A percentile compares a stretch with the other conserved stretches of the same genome.
phyloP scores from a whole-genome alignment of 2,329 filamentous ascomycete genomes.

The Dendrostoma leiphaemia region DNA sequence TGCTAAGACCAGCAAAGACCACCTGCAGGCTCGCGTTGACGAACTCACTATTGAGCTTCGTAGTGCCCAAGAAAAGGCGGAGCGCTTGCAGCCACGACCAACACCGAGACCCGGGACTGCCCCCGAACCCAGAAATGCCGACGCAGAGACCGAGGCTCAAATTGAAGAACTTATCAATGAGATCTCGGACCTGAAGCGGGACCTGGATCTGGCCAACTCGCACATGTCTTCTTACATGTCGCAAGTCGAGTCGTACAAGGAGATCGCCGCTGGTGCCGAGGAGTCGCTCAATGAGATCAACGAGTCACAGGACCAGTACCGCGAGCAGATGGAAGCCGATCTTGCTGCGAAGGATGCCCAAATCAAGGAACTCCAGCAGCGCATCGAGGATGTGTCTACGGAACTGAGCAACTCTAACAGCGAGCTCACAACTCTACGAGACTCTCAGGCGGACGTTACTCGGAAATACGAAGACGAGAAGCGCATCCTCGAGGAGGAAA shows the following conservation, averaged over 20 bases:
- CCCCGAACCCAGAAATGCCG: constrained; percentile 37
- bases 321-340: constrained; percentile 77
- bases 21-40: constrained; percentile 83
- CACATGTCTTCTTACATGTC: constrained; percentile 80
- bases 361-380: constrained; percentile 78
- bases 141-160: constrained; percentile 51
- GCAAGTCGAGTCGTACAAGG: constrained; percentile 84
- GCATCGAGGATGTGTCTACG: constrained; percentile 76
- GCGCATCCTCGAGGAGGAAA: constrained; percentile 71
- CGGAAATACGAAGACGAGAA: constrained; percentile 80
- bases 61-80: constrained; percentile 83
- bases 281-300: constrained; percentile 80
- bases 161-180: constrained; percentile 82
- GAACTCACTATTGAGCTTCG: constrained; percentile 86
- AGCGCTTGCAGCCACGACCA: constrained; percentile 77
- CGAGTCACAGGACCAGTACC: constrained; percentile 80
- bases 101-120: constrained; percentile 56
- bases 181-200: constrained; percentile 80
- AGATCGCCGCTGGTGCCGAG: constrained; percentile 82
- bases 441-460: constrained; percentile 73
- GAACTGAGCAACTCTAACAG: constrained; percentile 81
- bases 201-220: constrained; percentile 75
- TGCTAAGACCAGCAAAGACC: constrained; percentile 83
- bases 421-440: constrained; percentile 77
- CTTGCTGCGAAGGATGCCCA: constrained; percentile 75